Evolutionary conservation across 371 early-diverging fungal species (phyloP).

Genomic region (Phascolomyces articulosus): DNA sequence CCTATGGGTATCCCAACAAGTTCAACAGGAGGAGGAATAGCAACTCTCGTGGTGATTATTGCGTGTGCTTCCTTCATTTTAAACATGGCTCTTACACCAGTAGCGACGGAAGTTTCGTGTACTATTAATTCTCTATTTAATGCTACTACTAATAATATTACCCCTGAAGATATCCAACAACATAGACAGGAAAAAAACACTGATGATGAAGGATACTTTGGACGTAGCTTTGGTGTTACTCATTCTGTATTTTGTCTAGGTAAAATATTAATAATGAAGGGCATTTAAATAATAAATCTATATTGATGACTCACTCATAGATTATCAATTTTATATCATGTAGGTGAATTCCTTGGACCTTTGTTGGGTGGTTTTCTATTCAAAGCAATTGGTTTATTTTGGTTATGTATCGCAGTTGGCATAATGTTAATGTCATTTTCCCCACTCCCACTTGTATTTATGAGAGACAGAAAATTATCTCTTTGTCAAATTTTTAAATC

Average conservation of each 20-base stretch:
- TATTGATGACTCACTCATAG: too few relatives aligned
- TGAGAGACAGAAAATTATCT: too few relatives aligned
- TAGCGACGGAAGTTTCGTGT: constrained; percentile 48
- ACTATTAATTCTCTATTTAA: constrained; percentile 43
- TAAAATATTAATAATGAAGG: too few relatives aligned
- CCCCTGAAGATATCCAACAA: constrained; percentile 35
- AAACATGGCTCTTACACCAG: constrained; percentile 44
- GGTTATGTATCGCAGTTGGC: constrained; percentile 39
- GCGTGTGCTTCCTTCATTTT: constrained; percentile 46
- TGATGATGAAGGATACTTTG: too few relatives aligned
- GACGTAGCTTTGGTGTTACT: too few relatives aligned
- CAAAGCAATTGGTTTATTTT: constrained; percentile 35
- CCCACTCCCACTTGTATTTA: constrained; percentile 20
- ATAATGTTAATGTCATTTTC: constrained; percentile 27
- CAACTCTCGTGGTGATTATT: not conserved
- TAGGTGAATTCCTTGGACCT: constrained; percentile 39
- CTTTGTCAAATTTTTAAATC: too few relatives aligned
- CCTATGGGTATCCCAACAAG: not conserved
- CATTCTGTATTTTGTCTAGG: too few relatives aligned
- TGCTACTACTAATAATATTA: too few relatives aligned
- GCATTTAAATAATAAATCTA: too few relatives aligned
- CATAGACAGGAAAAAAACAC: constrained; percentile 47
- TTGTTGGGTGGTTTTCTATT: constrained; percentile 39
- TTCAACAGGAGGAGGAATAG: not conserved
- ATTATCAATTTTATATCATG: constrained; percentile 12